Evolutionary conservation across 2,329 filamentous ascomycete genomes (phyloP).

Genomic region (Coniochaeta sp.): DNA sequence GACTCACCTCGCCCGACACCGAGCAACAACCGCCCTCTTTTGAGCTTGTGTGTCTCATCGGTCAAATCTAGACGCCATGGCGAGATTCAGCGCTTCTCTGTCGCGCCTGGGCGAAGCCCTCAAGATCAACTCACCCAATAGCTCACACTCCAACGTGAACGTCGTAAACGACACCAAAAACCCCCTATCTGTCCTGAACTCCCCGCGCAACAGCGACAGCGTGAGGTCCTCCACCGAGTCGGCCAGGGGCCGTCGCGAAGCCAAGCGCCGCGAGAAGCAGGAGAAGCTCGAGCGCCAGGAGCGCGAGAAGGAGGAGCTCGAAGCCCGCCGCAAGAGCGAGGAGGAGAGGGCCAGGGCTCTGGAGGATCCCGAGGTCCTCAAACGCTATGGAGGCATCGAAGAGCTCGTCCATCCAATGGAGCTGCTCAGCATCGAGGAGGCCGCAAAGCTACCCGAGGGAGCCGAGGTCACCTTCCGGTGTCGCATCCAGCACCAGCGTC

Average conservation of each 20-base stretch:
- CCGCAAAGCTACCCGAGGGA: constrained; percentile 45
- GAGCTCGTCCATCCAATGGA: constrained; percentile 12
- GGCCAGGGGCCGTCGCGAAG: constrained; percentile 8
- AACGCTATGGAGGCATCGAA: constrained; percentile 20
- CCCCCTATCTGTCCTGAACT: background rate
- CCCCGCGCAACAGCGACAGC: background rate
- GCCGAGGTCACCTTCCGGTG: constrained; percentile 60
- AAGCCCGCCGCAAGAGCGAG: constrained; percentile 23
- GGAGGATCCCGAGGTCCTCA: constrained; percentile 20
- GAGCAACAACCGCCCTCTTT: background rate
- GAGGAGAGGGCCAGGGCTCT: constrained; percentile 20
- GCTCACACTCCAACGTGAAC: background rate
- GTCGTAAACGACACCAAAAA: background rate
- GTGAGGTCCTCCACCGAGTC: background rate
- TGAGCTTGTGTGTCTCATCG: too few relatives aligned
- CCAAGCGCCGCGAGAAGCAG: constrained; percentile 23
- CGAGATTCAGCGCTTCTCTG: background rate
- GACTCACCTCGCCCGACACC: background rate
- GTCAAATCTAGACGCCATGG: background rate
- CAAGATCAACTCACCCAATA: background rate
- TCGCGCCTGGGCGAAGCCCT: constrained; percentile 1
- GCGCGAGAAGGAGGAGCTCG: constrained; percentile 22
- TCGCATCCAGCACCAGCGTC: constrained; percentile 70
- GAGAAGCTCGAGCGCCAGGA: constrained; percentile 21
- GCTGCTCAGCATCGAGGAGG: constrained; percentile 32